Evolutionary conservation across 1,284 basidiomycete species (phyloP).

Genomic region (Mycena citricolor): DNA sequence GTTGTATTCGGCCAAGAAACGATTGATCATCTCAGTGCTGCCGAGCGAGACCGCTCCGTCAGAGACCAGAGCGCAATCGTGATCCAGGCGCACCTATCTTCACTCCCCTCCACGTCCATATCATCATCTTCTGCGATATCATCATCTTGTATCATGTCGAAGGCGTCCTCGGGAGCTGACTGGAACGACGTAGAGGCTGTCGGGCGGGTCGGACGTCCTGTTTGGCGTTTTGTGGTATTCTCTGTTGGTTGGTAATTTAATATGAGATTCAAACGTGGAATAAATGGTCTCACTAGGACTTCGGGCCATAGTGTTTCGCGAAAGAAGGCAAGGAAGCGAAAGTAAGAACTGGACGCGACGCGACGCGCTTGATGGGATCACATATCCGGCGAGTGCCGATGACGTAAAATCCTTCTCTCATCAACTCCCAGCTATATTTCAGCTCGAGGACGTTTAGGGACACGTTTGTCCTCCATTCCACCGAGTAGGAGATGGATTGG

Average conservation of each 20-base stretch:
- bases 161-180: constrained; percentile 16
- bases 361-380: constrained; percentile 13
- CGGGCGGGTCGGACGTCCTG: constrained; percentile 19
- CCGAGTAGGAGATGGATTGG: constrained; percentile 34
- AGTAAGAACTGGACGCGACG: constrained; percentile 14
- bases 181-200: constrained; percentile 16
- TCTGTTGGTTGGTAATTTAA: constrained; percentile 6
- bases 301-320: constrained; percentile 25
- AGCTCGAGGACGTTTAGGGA: neutral
- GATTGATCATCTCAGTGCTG: constrained; percentile 21
- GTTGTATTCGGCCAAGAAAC: constrained; percentile 26
- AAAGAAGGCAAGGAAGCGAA: constrained; percentile 8
- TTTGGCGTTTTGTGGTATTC: constrained; percentile 12
- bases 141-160: constrained; percentile 24
- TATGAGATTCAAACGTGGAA: neutral
- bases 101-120: constrained; percentile 16
- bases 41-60: constrained; percentile 7
- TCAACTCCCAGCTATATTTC: no score
- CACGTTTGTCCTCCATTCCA: neutral
- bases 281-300: constrained; percentile 18
- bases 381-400: neutral
- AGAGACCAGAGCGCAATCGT: neutral
- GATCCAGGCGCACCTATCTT: constrained; percentile 14
- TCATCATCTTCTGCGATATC: constrained; percentile 21
- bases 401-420: no score